phyloP scores from a whole-genome alignment of 1,284 basidiomycete genomes.

The Sporisorium scitamineum region DNA sequence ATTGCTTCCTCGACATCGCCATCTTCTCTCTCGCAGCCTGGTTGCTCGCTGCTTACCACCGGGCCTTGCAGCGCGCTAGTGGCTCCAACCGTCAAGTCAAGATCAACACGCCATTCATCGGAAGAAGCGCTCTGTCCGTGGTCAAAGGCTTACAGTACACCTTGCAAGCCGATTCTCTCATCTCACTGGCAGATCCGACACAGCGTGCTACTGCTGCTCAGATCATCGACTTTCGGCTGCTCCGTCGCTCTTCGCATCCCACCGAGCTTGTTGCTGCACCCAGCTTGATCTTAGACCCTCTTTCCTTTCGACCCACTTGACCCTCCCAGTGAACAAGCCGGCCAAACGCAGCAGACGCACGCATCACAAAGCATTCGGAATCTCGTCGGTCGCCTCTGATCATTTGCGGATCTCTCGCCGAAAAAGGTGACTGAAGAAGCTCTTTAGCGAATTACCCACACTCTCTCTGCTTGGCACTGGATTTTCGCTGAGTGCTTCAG shows the following conservation, averaged over 20 bases:
- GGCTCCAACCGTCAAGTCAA: background rate
- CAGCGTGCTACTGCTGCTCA: background rate
- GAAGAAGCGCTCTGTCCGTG: background rate
- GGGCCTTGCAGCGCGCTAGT: background rate
- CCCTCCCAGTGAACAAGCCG: background rate
- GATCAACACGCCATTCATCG: background rate
- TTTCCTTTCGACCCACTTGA: background rate
- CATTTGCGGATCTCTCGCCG: background rate
- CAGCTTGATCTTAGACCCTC: background rate
- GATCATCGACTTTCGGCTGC: background rate
- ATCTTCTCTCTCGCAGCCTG: background rate
- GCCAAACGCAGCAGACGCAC: background rate
- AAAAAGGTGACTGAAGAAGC: background rate
- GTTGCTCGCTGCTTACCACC: background rate
- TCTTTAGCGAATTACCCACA: background rate
- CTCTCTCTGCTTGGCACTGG: background rate
- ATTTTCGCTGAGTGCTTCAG: background rate
- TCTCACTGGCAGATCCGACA: background rate
- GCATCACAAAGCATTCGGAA: background rate
- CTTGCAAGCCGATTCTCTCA: background rate
- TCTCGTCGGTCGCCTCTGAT: background rate
- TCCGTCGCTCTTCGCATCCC: slow-evolving; percentile 3
- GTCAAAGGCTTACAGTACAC: background rate
- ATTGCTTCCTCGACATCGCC: background rate
- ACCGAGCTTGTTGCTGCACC: background rate